Evolutionary conservation across 2,329 filamentous ascomycete genomes (phyloP).

Genomic region (Microdochium bolleyi): DNA sequence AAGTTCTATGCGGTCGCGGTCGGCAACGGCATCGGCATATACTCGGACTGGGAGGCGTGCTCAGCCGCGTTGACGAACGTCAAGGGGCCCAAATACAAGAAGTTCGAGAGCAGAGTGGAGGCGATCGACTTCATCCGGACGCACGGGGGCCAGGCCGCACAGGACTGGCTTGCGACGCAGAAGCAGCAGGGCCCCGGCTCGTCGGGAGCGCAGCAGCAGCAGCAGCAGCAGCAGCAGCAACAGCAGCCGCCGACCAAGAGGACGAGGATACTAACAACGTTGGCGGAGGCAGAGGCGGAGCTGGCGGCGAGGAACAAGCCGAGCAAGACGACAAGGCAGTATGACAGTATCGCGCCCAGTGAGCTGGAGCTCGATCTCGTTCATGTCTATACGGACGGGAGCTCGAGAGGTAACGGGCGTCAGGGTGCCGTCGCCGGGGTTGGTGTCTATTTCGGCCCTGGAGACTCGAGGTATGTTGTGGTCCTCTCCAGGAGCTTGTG

Average conservation of each 20-base stretch:
- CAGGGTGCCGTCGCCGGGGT: slow-evolving; percentile 48
- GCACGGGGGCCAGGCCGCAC: slow-evolving; percentile 34
- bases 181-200: too few relatives aligned
- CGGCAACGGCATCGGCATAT: slow-evolving; percentile 51
- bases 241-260: too few relatives aligned
- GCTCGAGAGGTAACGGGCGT: slow-evolving; percentile 50
- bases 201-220: too few relatives aligned
- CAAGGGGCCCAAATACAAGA: slow-evolving; percentile 62
- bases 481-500: neutral
- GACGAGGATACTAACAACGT: too few relatives aligned
- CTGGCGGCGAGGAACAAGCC: slow-evolving; percentile 14
- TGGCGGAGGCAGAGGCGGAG: slow-evolving; percentile 14
- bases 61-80: slow-evolving; percentile 67
- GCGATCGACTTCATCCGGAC: slow-evolving; percentile 68
- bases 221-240: too few relatives aligned
- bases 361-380: slow-evolving; percentile 23
- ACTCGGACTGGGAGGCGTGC: slow-evolving; percentile 59
- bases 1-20: slow-evolving; percentile 55
- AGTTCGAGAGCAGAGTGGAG: slow-evolving; percentile 59
- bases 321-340: slow-evolving; percentile 23
- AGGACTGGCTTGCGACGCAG: slow-evolving; percentile 29
- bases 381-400: slow-evolving; percentile 56
- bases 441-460: slow-evolving; percentile 54
- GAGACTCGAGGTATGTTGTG: slow-evolving; percentile 40
- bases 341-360: slow-evolving; percentile 12